Evolutionary conservation across 1,284 basidiomycete species (phyloP), one percentile per base, ranked within the genome.

Genomic region (Stereum hirsutum): DNA sequence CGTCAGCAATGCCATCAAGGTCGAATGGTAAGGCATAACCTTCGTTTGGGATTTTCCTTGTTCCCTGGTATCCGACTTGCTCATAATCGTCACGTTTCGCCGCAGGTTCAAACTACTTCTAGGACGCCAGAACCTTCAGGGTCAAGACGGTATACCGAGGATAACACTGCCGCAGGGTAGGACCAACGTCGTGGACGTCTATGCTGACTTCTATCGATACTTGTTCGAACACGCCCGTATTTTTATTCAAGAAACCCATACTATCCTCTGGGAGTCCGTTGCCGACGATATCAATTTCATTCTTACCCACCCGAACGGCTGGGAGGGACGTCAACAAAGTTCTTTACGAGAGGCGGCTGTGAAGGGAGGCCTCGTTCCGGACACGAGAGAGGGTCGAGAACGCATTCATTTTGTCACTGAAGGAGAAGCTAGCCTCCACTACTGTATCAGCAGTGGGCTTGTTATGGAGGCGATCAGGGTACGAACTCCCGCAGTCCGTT

Each of bases 341-440:
- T 54, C 56, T 44, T 59, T 64, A 25, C 56, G 62, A 11, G 51
- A 47, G 2, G 62, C 62, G 6, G 64, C 62, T 0, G 39, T 47
- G 4, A 19, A 53, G 20, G 62, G 59, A 0, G 59, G 56, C 21
- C 56, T 62, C 32, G 49, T 64, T 1, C 39, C 60, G 0, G 38
- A 47, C 30, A 45, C 31, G 5, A 23, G 19, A 4, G 55, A 57
- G 10, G 58, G 57, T 0, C 59, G 53, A 17, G 46, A 54, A 10
- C 61, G 64, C 0, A 39, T 71, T 5, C 59, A 59, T 17, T 58
- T 71, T 34, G 55, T 70, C 24, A 70, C 68, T 0, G 69, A 71
- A 44, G 68, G 69, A 0, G 68, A 70, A 45, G 69, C 69, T 1
- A 66, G 67, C 46, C 46, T 70, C 19, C 65, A 71, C 31, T 69